Evolutionary conservation across 805 yeast species (phyloP).

Genomic region (Candida dajiaensis): DNA sequence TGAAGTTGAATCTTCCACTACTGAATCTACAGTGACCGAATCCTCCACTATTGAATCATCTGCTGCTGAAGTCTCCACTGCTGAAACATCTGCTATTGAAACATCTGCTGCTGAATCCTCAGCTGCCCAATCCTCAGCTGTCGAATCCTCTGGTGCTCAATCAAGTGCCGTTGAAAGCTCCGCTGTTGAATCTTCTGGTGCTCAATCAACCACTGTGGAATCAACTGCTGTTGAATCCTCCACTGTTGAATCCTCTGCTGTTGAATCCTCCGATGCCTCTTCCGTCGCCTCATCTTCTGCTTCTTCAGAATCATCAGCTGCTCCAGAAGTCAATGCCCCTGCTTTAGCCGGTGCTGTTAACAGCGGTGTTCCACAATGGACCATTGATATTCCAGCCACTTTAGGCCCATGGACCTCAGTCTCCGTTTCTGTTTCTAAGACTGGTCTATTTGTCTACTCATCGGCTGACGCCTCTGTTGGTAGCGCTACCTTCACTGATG

Average conservation of each 20-base stretch:
- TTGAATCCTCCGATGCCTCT: not conserved
- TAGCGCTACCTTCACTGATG: not conserved
- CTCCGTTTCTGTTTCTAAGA: constrained; percentile 2
- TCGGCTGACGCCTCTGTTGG: constrained; percentile 7
- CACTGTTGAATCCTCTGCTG: too few species aligned
- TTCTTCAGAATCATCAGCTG: not conserved
- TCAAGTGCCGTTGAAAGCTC: not conserved
- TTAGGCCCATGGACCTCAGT: constrained; percentile 19
- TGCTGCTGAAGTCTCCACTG: not conserved
- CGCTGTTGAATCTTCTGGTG: not conserved
- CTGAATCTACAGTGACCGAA: constrained; percentile 2
- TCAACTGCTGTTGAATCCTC: not conserved
- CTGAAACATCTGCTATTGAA: not conserved
- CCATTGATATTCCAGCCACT: constrained; percentile 13
- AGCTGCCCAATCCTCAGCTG: constrained; percentile 1
- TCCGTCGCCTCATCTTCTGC: not conserved
- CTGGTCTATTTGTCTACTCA: constrained; percentile 9
- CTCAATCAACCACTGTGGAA: not conserved
- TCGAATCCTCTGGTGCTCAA: too few species aligned
- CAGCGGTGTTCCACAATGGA: constrained; percentile 13
- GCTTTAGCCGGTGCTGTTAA: constrained; percentile 7
- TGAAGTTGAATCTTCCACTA: constrained; percentile 8
- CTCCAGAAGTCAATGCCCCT: constrained; percentile 1
- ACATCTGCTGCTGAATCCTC: not conserved
- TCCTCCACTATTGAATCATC: not conserved